phyloP scores from a whole-genome alignment of 306 rosid species.

The Sesbania bispinosa region DNA sequence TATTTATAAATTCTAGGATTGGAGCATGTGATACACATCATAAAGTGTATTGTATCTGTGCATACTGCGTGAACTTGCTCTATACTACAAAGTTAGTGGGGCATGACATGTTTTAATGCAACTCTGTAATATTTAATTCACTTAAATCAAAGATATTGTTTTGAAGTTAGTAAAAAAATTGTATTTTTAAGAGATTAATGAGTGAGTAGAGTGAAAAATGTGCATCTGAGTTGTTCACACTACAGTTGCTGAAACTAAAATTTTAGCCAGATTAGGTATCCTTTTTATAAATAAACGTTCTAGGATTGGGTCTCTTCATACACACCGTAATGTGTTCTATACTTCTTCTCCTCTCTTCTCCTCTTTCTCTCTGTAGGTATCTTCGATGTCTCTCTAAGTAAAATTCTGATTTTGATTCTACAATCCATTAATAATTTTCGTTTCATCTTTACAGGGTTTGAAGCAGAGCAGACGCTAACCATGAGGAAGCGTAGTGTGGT shows the following conservation, averaged over 20 bases:
- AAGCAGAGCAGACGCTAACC: not conserved
- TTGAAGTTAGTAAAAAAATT: no score
- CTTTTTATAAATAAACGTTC: constrained; percentile 33
- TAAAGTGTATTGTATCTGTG: no score
- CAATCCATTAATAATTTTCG: not conserved
- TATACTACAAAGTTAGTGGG: no score
- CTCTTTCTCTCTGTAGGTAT: not conserved
- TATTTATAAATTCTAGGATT: no score
- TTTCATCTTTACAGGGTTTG: not conserved
- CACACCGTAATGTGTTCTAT: not conserved
- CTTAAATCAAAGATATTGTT: no score
- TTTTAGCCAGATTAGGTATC: not conserved
- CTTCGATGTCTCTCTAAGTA: not conserved
- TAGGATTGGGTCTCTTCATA: constrained; percentile 46
- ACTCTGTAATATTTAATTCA: no score
- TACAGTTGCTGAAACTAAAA: not conserved
- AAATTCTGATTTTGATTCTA: not conserved
- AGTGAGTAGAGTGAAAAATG: no score
- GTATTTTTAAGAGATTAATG: no score
- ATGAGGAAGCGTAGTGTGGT: constrained; percentile 68
- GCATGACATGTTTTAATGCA: no score
- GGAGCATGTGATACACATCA: no score
- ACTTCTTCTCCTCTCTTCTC: not conserved
- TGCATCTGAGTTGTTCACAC: not conserved
- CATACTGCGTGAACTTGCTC: no score